Percentiles rank a stretch among this genome's conserved stretches.
phyloP scores from a whole-genome alignment of 73 alveolate species.

The Tetrahymena elliotti region DNA sequence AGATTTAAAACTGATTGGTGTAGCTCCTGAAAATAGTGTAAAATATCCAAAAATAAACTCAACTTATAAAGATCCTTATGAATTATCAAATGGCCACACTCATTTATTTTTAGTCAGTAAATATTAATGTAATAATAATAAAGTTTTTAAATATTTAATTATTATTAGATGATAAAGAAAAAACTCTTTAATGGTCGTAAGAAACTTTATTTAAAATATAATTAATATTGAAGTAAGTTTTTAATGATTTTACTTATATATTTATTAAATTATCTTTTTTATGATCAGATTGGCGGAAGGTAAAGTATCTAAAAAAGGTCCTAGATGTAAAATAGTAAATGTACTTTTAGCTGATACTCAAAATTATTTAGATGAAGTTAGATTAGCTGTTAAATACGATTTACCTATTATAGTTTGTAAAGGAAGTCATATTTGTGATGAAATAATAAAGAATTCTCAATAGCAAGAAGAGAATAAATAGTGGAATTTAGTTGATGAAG shows the following conservation, averaged over 20 bases:
- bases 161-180: constrained; percentile 24
- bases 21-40: constrained; percentile 28
- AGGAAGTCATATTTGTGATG: constrained; percentile 20
- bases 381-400: constrained; percentile 24
- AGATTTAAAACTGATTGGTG: constrained; percentile 23
- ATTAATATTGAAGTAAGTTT: neutral
- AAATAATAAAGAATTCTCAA: constrained; percentile 9
- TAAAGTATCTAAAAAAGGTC: constrained; percentile 1
- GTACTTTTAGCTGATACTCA: constrained; percentile 27
- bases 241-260: neutral
- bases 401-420: constrained; percentile 30
- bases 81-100: constrained; percentile 28
- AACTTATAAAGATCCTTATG: constrained; percentile 12
- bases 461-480: neutral
- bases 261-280: neutral
- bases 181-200: constrained; percentile 1
- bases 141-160: neutral
- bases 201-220: constrained; percentile 20
- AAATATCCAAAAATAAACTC: constrained; percentile 15
- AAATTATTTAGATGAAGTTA: constrained; percentile 31
- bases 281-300: constrained; percentile 29
- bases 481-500: neutral
- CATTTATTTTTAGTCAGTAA: constrained; percentile 36
- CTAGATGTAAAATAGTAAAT: constrained; percentile 21
- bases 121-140: no score